Percentiles rank a stretch among this genome's conserved stretches.
These are phyloP conservation scores for Coemansia sp. DNA, from an alignment of 192 early-diverging fungal genomes.

Conservation along the genomic window DNA sequence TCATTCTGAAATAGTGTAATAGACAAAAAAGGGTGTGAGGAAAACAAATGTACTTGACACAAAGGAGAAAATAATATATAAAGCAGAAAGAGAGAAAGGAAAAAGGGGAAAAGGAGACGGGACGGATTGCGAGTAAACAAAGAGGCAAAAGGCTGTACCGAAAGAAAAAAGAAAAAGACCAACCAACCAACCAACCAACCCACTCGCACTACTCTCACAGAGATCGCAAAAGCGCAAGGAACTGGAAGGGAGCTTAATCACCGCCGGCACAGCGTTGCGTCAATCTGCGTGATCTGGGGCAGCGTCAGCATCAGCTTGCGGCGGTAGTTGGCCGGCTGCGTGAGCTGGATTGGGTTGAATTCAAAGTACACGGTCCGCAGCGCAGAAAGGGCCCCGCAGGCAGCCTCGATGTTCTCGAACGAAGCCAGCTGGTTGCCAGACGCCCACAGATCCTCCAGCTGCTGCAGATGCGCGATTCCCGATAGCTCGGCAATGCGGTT, in stretches of 20 bases:
- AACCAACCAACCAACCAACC: too few species aligned
- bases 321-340: slow-evolving; percentile 76
- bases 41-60: slow-evolving; percentile 10
- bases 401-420: slow-evolving; percentile 73
- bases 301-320: slow-evolving; percentile 82
- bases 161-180: too few species aligned
- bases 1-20: not conserved
- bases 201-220: too few species aligned
- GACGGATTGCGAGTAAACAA: too few species aligned
- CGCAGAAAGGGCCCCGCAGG: slow-evolving; percentile 61
- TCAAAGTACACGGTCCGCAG: slow-evolving; percentile 93
- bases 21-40: not conserved
- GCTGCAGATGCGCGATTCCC: slow-evolving; percentile 66
- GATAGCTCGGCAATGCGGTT: slow-evolving; percentile 77
- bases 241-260: too few species aligned
- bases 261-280: slow-evolving; percentile 65
- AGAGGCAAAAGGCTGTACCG: too few species aligned
- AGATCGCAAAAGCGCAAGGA: too few species aligned
- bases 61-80: slow-evolving; percentile 27
- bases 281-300: slow-evolving; percentile 89
- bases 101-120: not conserved
- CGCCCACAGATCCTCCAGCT: slow-evolving; percentile 91
- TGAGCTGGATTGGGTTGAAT: slow-evolving; percentile 89
- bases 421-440: slow-evolving; percentile 76
- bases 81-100: slow-evolving; percentile 1